A percentile compares a stretch with the other conserved stretches of the same genome.
These are phyloP conservation scores for Sugiyamaella paludigena DNA, from an alignment of 1,139 yeast genomes.

Conservation along the genomic window DNA sequence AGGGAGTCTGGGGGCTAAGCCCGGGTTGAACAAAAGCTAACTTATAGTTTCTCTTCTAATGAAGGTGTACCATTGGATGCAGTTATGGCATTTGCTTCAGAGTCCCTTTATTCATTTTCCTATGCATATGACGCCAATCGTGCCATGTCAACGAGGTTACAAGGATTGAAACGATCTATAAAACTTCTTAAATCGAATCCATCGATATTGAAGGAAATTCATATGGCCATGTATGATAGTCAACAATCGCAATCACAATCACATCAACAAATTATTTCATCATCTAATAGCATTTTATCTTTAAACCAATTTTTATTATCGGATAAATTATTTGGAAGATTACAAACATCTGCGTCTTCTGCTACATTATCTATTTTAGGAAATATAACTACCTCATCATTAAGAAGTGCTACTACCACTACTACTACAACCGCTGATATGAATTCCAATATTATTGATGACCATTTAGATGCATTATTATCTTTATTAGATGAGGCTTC, in stretches of 20 bases:
- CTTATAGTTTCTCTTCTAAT: not conserved
- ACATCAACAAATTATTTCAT: not conserved
- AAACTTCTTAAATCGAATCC: conserved; percentile 62
- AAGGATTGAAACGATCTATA: conserved; percentile 70
- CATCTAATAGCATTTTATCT: conserved; percentile 10
- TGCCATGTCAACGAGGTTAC: conserved; percentile 70
- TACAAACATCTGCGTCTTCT: conserved; percentile 30
- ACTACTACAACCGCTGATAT: conserved; percentile 1
- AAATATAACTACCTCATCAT: conserved; percentile 21
- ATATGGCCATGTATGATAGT: conserved; percentile 12
- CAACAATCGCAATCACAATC: not conserved
- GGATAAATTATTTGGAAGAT: conserved; percentile 18
- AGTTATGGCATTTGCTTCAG: conserved; percentile 55
- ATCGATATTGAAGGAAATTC: conserved; percentile 22
- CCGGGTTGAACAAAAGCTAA: no score
- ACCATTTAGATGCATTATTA: conserved; percentile 25
- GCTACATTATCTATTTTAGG: conserved; percentile 32
- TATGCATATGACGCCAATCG: conserved; percentile 81
- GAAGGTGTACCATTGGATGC: conserved; percentile 7
- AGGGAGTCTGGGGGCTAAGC: no score
- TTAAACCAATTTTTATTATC: conserved; percentile 10
- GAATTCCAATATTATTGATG: conserved; percentile 17
- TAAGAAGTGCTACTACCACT: conserved; percentile 5
- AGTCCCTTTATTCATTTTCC: conserved; percentile 80
- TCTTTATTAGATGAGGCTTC: conserved; percentile 22